Evolutionary conservation across 2,329 filamentous ascomycete genomes (phyloP).

Genomic region (Diplodia mutila): DNA sequence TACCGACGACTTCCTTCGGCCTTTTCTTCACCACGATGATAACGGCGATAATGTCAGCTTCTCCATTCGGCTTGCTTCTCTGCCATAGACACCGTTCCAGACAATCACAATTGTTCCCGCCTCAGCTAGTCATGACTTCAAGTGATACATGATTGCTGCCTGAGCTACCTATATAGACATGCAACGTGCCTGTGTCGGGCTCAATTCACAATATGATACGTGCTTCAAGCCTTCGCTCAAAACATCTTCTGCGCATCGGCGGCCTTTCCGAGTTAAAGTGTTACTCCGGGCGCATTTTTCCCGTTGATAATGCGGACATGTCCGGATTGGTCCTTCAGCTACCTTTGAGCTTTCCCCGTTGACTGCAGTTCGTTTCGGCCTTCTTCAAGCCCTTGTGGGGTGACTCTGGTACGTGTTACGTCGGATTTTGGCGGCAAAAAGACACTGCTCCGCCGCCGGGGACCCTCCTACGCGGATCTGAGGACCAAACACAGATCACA

Average conservation of each 20-base stretch:
- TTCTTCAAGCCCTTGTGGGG: not conserved
- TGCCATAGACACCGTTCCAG: not conserved
- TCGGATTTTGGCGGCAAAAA: not conserved
- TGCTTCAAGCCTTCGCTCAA: too few relatives aligned
- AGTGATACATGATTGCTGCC: not conserved
- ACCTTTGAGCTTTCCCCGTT: not conserved
- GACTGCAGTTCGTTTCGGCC: not conserved
- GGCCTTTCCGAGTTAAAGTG: not conserved
- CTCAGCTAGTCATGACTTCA: not conserved
- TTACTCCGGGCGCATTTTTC: not conserved
- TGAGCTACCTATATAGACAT: not conserved
- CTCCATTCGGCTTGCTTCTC: not conserved
- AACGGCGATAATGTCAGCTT: not conserved
- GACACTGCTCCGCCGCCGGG: too few relatives aligned
- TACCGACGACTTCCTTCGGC: too few relatives aligned
- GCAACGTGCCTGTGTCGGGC: too few relatives aligned
- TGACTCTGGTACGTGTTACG: not conserved
- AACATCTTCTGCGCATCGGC: too few relatives aligned
- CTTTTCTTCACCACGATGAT: too few relatives aligned
- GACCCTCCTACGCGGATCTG: too few relatives aligned
- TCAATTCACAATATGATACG: too few relatives aligned
- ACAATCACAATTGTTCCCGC: not conserved
- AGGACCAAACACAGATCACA: too few relatives aligned
- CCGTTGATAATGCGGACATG: too few relatives aligned
- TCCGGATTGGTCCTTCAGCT: not conserved